Evolutionary conservation across 192 early-diverging fungal species (phyloP), one percentile per base, ranked within the genome.

Genomic region (Backusella tarrabulga): DNA sequence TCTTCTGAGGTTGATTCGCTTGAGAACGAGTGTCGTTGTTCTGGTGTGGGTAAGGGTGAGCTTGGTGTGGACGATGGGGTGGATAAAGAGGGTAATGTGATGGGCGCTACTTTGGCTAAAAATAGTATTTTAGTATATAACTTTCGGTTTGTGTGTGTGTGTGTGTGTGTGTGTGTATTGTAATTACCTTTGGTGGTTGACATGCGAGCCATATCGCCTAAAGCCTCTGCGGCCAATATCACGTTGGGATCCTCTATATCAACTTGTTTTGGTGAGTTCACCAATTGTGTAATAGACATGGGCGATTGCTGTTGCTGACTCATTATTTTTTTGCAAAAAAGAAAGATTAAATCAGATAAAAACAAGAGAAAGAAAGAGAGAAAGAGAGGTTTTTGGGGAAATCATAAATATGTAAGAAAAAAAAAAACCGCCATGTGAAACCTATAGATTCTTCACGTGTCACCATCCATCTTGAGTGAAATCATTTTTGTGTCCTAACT

Each of bases 181-280:
- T 32, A 32, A 32, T 17, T 66, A 15, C 34, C 19, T 19, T 72
- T 40, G 38, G 32, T 68, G 15, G 54, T 34, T 72, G 52, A 32
- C 2, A 38, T 15, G 46, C 78, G 76, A n/a, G 77, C 77, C 73
- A 83, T 74, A 70, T 76, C 75, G 17, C 76, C 81, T 9, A 83
- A 66, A 3, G 72, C 77, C 46, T 75, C 77, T 17, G 78, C 81
- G 14, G 81, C 81, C 41, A 76, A 29, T 66, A 77, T 78, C 17
- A 83, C 81, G 71, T 83, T 78, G 21, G 81, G 77, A 70, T 82
- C 81, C 35, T 82, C 38, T 34, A 79, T 38, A 50, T 73, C 71
- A 7, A 32, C n/a, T 19, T 74, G 68, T 4, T 73, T 29, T 14
- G 60, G 36, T 40, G 75, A 34, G 70, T 74, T 73, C 56, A 67